Evolutionary conservation across 139 green algal genomes (phyloP).

Genomic region (Chlamydomonas schloesseri): DNA sequence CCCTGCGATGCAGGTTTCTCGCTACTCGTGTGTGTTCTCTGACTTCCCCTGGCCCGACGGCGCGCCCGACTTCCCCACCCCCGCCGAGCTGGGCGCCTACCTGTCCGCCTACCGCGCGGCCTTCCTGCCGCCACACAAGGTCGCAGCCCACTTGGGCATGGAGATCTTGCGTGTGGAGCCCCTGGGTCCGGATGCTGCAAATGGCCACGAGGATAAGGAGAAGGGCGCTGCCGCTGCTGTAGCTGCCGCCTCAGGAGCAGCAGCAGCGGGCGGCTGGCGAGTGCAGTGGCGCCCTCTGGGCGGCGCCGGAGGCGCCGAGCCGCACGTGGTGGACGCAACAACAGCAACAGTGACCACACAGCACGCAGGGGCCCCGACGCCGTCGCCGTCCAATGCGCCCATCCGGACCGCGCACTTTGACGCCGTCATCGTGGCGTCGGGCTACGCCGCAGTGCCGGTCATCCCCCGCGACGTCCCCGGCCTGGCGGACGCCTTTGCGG

Average conservation of each 20-base stretch:
- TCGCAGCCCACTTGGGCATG: not conserved
- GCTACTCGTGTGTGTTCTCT: slow-evolving; percentile 18
- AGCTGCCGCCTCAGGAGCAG: no score
- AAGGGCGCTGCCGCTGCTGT: no score
- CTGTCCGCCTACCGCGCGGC: not conserved
- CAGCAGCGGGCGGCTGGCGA: no score
- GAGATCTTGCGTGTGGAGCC: slow-evolving; percentile 8
- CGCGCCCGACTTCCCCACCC: not conserved
- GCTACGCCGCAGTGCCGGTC: not conserved
- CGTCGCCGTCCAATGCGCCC: not conserved
- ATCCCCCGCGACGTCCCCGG: not conserved
- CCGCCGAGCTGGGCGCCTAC: not conserved
- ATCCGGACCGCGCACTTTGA: not conserved
- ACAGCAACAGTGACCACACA: not conserved
- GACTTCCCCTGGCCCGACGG: slow-evolving; percentile 18
- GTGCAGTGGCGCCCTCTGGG: no score
- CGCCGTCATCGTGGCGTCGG: slow-evolving; percentile 16
- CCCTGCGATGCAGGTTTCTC: not conserved
- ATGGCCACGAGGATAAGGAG: no score
- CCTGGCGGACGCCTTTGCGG: not conserved
- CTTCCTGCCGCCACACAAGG: not conserved
- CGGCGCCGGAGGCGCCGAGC: no score
- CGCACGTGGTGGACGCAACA: not conserved
- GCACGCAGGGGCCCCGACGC: not conserved
- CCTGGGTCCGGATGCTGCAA: no score